Evolutionary conservation across 768 basidiomycete species (phyloP).

Genomic region (Agaricus blazei): DNA sequence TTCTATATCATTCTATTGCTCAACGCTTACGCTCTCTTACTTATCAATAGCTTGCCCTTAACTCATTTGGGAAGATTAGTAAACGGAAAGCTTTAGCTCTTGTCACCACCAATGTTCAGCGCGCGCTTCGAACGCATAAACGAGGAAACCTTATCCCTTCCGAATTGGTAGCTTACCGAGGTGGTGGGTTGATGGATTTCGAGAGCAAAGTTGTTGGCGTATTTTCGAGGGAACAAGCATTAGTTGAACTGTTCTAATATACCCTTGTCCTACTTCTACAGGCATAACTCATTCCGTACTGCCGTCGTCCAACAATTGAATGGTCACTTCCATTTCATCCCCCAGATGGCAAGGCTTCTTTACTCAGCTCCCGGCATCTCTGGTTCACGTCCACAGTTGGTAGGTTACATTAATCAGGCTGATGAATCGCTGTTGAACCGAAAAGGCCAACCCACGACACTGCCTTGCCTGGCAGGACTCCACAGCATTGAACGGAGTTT

Average conservation of each 20-base stretch:
- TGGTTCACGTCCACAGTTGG: no score
- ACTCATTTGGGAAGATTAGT: constrained; percentile 35
- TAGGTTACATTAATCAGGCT: no score
- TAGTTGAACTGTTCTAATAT: constrained; percentile 30
- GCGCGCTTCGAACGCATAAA: constrained; percentile 28
- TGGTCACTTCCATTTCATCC: no score
- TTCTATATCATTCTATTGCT: constrained; percentile 16
- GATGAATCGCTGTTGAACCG: no score
- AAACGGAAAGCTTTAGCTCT: constrained; percentile 33
- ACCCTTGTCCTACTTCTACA: not conserved
- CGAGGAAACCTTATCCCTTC: constrained; percentile 8
- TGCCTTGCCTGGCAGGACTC: no score
- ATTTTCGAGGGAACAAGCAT: constrained; percentile 27
- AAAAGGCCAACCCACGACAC: no score
- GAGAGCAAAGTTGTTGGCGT: constrained; percentile 41
- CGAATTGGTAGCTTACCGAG: constrained; percentile 37
- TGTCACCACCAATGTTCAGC: constrained; percentile 38
- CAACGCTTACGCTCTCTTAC: no score
- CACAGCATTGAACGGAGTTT: no score
- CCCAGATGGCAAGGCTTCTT: no score
- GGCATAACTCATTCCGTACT: no score
- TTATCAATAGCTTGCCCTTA: constrained; percentile 17
- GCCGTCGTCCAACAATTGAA: no score
- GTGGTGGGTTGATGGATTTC: constrained; percentile 36
- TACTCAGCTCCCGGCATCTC: no score